phyloP scores from a whole-genome alignment of 495 filamentous ascomycete genomes.

The Neurospora sp. region DNA sequence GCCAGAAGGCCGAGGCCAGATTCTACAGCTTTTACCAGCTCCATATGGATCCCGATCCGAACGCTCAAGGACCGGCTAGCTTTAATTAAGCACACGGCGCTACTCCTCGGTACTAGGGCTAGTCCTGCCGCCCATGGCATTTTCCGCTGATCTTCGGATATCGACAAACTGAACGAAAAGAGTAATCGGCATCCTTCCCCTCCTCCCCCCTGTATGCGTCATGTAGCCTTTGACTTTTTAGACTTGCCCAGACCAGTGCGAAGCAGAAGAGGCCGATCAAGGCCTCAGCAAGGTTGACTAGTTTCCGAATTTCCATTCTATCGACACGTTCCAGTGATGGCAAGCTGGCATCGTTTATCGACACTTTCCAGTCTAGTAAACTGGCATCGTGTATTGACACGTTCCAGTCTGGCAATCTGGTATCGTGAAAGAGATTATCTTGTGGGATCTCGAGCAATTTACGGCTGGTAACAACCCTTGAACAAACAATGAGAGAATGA shows the following conservation, averaged over 20 bases:
- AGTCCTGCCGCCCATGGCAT: background rate
- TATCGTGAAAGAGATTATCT: background rate
- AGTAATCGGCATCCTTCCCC: conserved; percentile 1
- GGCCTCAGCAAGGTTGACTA: background rate
- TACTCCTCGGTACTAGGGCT: background rate
- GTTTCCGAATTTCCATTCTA: background rate
- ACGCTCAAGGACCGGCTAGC: conserved; percentile 29
- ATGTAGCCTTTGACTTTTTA: background rate
- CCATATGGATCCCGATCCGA: conserved; percentile 39
- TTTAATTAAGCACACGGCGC: conserved; percentile 24
- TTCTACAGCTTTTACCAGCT: conserved; percentile 59
- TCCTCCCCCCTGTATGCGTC: background rate
- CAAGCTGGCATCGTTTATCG: background rate
- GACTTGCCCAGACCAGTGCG: conserved; percentile 1
- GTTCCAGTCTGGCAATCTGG: background rate
- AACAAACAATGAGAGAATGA: background rate
- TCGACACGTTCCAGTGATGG: background rate
- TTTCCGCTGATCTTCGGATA: background rate
- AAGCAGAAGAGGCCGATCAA: background rate
- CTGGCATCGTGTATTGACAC: background rate
- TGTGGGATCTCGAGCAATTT: background rate
- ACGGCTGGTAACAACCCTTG: background rate
- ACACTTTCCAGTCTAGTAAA: background rate
- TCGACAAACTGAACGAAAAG: conserved; percentile 2
- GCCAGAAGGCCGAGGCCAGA: conserved; percentile 50